phyloP scores from a whole-genome alignment of 768 basidiomycete species.

The Baorangia bicolor region DNA sequence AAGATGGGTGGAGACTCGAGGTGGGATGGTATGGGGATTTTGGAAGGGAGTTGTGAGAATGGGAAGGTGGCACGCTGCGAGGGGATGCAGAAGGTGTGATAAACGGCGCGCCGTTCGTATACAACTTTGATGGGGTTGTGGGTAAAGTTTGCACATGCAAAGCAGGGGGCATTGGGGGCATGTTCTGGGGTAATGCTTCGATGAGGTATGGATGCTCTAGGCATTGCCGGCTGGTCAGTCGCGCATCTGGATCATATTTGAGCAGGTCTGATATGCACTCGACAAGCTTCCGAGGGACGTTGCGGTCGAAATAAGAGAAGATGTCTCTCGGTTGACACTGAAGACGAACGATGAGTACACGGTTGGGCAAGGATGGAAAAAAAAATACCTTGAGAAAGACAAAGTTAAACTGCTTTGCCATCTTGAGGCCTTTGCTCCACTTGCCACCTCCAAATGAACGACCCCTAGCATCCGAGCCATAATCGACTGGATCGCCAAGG shows the following conservation, averaged over 20 bases:
- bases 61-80: conserved; percentile 47
- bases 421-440: conserved; percentile 82
- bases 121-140: conserved; percentile 38
- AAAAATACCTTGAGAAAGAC: conserved; percentile 71
- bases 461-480: conserved; percentile 72
- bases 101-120: conserved; percentile 36
- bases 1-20: conserved; percentile 37
- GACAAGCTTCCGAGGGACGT: conserved; percentile 75
- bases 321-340: conserved; percentile 69
- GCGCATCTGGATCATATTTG: conserved; percentile 85
- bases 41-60: conserved; percentile 46
- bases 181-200: conserved; percentile 69
- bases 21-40: conserved; percentile 39
- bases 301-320: conserved; percentile 72
- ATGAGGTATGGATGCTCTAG: conserved; percentile 86
- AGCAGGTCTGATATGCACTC: conserved; percentile 92
- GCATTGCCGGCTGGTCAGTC: conserved; percentile 85
- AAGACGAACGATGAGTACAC: conserved; percentile 7
- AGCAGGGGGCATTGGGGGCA: conserved; percentile 60
- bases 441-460: conserved; percentile 79
- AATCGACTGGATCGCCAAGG: conserved; percentile 89
- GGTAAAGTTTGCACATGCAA: conserved; percentile 42
- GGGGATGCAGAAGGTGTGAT: conserved; percentile 42
- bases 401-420: conserved; percentile 86
- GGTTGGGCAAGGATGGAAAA: background rate